phyloP scores from a whole-genome alignment of 768 basidiomycete species.

The Agaricus blazei region DNA sequence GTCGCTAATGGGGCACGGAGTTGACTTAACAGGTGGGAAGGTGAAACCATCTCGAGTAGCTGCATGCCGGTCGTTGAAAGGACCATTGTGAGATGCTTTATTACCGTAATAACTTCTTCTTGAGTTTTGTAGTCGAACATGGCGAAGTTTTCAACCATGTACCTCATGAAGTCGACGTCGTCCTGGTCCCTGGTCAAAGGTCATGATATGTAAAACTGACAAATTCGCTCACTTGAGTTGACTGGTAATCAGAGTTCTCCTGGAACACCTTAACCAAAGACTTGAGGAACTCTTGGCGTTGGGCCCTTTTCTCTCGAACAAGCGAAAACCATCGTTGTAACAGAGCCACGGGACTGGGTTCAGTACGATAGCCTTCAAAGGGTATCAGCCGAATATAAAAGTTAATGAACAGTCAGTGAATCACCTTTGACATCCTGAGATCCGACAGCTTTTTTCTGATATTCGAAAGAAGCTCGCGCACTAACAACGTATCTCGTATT shows the following conservation, averaged over 20 bases:
- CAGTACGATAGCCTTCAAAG: slow-evolving; percentile 56
- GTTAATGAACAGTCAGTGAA: slow-evolving; percentile 5
- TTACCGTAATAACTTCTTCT: slow-evolving; percentile 86
- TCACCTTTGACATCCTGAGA: slow-evolving; percentile 50
- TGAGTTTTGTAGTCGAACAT: slow-evolving; percentile 92
- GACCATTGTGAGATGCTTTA: slow-evolving; percentile 71
- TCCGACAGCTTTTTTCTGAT: slow-evolving; percentile 56
- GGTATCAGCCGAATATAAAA: neutral
- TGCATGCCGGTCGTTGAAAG: slow-evolving; percentile 81
- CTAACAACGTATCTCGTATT: slow-evolving; percentile 82
- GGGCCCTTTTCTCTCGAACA: slow-evolving; percentile 83
- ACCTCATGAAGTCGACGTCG: slow-evolving; percentile 82
- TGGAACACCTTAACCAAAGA: slow-evolving; percentile 81
- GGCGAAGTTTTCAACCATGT: slow-evolving; percentile 93
- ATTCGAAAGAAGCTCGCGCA: slow-evolving; percentile 77
- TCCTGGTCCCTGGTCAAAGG: slow-evolving; percentile 37
- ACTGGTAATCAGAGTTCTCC: slow-evolving; percentile 50
- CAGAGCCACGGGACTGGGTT: slow-evolving; percentile 64
- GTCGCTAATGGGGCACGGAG: slow-evolving; percentile 34
- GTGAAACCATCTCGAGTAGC: slow-evolving; percentile 69
- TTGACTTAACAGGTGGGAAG: slow-evolving; percentile 62
- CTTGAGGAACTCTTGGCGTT: slow-evolving; percentile 84
- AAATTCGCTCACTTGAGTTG: slow-evolving; percentile 58
- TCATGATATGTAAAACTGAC: neutral
- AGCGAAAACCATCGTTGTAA: slow-evolving; percentile 89